Evolutionary conservation across 192 early-diverging fungal species (phyloP).

Genomic region (Umbelopsis ramanniana): DNA sequence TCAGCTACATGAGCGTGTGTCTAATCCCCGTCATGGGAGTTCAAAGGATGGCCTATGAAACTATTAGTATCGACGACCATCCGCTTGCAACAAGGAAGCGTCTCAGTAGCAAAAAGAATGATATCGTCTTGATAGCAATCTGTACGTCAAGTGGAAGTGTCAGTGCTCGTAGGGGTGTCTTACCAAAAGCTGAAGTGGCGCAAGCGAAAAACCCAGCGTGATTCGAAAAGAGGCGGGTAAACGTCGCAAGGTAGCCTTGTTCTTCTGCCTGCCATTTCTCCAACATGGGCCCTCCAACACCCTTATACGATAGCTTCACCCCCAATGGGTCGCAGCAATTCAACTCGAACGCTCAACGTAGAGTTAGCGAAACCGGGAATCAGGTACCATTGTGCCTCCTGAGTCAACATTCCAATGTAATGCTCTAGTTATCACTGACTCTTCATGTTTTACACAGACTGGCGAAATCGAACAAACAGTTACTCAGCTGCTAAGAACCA

Average conservation of each 20-base stretch:
- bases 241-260: background rate
- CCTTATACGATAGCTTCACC: conserved; percentile 4
- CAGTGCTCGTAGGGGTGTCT: too few species aligned
- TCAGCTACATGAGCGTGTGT: too few species aligned
- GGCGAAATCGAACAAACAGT: conserved; percentile 41
- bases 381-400: background rate
- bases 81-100: too few species aligned
- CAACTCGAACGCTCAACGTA: background rate
- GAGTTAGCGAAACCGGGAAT: background rate
- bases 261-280: background rate
- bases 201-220: background rate
- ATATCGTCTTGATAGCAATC: too few species aligned
- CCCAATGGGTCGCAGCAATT: background rate
- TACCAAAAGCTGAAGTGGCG: background rate
- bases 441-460: background rate
- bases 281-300: background rate
- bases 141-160: too few species aligned
- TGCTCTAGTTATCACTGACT: background rate
- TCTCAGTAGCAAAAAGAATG: too few species aligned
- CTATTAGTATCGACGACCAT: too few species aligned
- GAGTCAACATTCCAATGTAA: background rate
- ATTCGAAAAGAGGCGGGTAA: background rate
- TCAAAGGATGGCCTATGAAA: too few species aligned
- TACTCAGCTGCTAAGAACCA: conserved; percentile 35
- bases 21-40: too few species aligned